A percentile compares a stretch with the other conserved stretches of the same genome.
Evolutionary conservation across 2,329 filamentous ascomycete genomes (phyloP).

Genomic region (Colletotrichum trifolii): DNA sequence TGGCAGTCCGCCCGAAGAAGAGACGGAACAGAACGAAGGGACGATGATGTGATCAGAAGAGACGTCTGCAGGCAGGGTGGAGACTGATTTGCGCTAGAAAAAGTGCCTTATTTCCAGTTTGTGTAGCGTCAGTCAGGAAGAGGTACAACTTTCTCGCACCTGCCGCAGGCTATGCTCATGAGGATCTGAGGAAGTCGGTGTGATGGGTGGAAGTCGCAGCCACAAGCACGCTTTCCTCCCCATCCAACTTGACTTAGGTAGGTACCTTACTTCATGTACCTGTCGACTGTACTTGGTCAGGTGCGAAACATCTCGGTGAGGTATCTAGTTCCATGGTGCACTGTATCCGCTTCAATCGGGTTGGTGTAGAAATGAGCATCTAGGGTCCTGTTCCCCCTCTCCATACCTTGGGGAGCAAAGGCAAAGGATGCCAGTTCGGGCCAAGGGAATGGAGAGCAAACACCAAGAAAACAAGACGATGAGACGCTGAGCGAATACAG

Average conservation of each 20-base stretch:
- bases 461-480: background rate
- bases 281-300: background rate
- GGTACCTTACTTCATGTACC: background rate
- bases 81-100: conserved; percentile 12
- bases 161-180: background rate
- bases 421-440: background rate
- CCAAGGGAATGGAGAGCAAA: background rate
- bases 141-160: background rate
- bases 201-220: background rate
- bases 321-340: background rate
- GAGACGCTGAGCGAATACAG: too few relatives aligned
- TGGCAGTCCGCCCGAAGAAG: background rate
- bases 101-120: background rate
- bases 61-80: conserved; percentile 2
- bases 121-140: background rate
- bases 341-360: background rate
- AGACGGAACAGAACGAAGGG: background rate
- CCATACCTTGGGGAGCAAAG: too few relatives aligned
- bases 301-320: background rate
- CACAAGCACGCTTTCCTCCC: too few relatives aligned
- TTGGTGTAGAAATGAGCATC: background rate
- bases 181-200: background rate
- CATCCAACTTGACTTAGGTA: background rate
- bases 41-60: conserved; percentile 2
- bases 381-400: background rate